These are phyloP conservation scores for Melampsora americana DNA, from an alignment of 1,284 basidiomycete species.

Conservation along the genomic window DNA sequence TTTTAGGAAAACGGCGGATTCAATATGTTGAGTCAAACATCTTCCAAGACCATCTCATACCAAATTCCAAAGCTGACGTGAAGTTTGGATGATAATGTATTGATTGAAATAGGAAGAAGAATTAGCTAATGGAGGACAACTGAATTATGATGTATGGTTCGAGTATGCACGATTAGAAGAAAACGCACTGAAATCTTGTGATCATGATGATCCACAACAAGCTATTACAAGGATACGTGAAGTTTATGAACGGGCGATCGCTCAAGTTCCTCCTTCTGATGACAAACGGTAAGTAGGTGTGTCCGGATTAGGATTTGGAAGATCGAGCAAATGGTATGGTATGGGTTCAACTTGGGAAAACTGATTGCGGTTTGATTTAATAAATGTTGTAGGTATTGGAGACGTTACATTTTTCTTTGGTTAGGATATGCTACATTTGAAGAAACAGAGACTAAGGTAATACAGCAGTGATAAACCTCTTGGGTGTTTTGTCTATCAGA, in stretches of 20 bases:
- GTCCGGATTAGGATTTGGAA: neutral
- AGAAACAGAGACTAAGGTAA: slow-evolving; percentile 85
- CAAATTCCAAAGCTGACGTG: neutral
- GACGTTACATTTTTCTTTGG: slow-evolving; percentile 96
- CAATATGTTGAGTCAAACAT: slow-evolving; percentile 67
- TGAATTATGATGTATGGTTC: slow-evolving; percentile 98
- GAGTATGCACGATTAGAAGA: slow-evolving; percentile 93
- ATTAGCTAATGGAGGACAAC: slow-evolving; percentile 72
- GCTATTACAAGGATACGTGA: slow-evolving; percentile 73
- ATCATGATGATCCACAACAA: slow-evolving; percentile 65
- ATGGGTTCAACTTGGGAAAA: neutral
- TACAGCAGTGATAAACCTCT: neutral
- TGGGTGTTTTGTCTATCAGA: neutral
- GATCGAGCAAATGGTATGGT: neutral
- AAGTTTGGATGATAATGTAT: neutral
- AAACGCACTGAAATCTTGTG: slow-evolving; percentile 70
- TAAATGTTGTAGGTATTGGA: slow-evolving; percentile 62
- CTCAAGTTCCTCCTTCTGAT: slow-evolving; percentile 82
- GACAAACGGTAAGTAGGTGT: slow-evolving; percentile 66
- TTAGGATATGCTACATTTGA: slow-evolving; percentile 94
- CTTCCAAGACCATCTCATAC: slow-evolving; percentile 11
- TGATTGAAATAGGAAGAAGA: slow-evolving; percentile 65
- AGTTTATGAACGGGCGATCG: slow-evolving; percentile 93
- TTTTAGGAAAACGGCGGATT: slow-evolving; percentile 90
- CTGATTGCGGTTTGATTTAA: too few species aligned